Base-by-base conservation (phyloP, 2,329 filamentous ascomycete species). In the Apiospora rasikravindrae region DNA sequence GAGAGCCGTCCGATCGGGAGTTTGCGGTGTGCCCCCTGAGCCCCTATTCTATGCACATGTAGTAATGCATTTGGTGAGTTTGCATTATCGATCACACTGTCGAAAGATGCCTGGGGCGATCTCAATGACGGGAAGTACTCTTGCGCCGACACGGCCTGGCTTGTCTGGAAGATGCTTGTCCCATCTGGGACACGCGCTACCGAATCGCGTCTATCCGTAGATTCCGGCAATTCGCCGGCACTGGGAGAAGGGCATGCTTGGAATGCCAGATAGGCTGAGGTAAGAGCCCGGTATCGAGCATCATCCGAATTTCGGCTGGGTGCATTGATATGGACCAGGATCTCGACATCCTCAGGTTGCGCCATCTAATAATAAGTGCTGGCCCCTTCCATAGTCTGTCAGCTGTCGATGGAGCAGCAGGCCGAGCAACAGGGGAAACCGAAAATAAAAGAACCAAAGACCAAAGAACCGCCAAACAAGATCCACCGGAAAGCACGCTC, bases 241-340 rank as follows among this genome's bases (percentile, higher is more conserved):
- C 40, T 68, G 66, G 26, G 26, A 47, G 66, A 45, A 40, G 42
- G 26, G 40, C 40, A 68, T 29, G 85, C 82, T 51, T 82, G 74
- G 71, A 88, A 90, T 53, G 83, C 78, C n/a, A 88, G 78, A 74
- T 90, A 90, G 2, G 86, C 85, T 29, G 82, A 76, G 5, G 87
- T 87, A 29, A 89, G 80, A n/a, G 81, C 78, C 45, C 88, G 81
- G 74, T 89, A 90, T 19, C 76, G 75, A 24, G 76, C 79, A 79
- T 90, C 88, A 74, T 89, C 86, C 14, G 77, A 75, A 29, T 82
- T 80, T 51, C 79, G 84, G 76, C 86, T 85, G 8, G 88, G 86
- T 42, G 88, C 88, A 14, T 85, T 79, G 71, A 88, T 84, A 77
- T 90, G 88, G 69, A 89, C 84, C 64, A 90, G 82, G 64, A 90